Evolutionary conservation across 202 grass and related monocot species (phyloP), one percentile per base, ranked within the genome.

Genomic region (Alloteropsis angusta): DNA sequence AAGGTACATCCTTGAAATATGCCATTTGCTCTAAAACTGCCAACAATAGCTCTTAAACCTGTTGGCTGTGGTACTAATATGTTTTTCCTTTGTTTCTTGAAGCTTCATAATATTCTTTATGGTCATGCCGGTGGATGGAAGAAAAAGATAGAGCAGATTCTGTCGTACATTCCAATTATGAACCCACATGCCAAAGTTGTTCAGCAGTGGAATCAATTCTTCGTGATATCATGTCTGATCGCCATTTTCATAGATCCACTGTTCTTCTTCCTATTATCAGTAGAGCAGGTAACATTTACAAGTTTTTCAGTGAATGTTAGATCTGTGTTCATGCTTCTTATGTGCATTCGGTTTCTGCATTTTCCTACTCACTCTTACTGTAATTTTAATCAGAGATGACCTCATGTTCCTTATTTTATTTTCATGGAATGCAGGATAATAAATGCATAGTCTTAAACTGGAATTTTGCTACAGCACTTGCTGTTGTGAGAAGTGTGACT

Each of bases 151-250:
- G 80, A 82, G 49, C 44, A 48, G 41, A 59, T 92, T 9, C 61
- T 90, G 56, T 85, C 89, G 32, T 71, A 67, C 61, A 80, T 97
- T 50, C 94, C 94, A 3, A 90, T 97, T 65, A 90, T 94, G 91
- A 94, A 92, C 75, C 91, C 91, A 38, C 91, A 97, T 50, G 88
- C 76, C 9, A 97, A 94, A 70, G 25, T 78, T 83, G 89, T 97
- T 75, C 94, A 94, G 42, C 89, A 75, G 32, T 97, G 91, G 94
- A 94, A 97, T 85, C 79, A 94, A 61, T 97, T 97, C 77, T 97
- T 97, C 49, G 89, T 94, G 55, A 94, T 97, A 82, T 97, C 94
- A 60, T 97, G 91, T 77, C 80, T 97, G 47, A 72, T 94, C 49
- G 77, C 94, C 52, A 94, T 97, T 83, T 97, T 97, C 60, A 92